phyloP scores from a whole-genome alignment of 2,329 filamentous ascomycete genomes.

The Penicillium capsulatum region DNA sequence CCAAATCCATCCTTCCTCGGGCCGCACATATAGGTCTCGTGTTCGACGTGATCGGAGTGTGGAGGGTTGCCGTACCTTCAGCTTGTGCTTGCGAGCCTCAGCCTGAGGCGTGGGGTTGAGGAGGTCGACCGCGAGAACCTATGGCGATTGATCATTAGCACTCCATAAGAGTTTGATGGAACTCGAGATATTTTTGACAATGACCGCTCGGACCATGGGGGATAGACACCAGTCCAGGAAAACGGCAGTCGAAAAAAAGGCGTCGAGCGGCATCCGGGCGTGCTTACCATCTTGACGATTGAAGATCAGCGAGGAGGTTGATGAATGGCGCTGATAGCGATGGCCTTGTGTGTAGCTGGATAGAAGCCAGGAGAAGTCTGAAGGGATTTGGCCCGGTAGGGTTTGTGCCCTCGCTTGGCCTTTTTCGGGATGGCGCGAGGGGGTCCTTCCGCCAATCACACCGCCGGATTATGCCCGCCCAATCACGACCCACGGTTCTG shows the following conservation, averaged over 20 bases:
- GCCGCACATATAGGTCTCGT: constrained; percentile 11
- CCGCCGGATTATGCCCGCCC: constrained; percentile 1
- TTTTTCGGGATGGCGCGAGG: constrained; percentile 19
- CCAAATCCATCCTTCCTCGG: not conserved
- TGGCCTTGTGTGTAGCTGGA: constrained; percentile 37
- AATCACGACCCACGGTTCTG: constrained; percentile 8
- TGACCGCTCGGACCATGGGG: not conserved
- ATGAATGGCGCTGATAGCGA: constrained; percentile 41
- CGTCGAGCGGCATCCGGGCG: not conserved
- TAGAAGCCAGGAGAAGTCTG: constrained; percentile 33
- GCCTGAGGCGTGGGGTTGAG: constrained; percentile 97
- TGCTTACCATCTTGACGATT: constrained; percentile 44
- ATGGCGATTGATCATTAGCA: constrained; percentile 26
- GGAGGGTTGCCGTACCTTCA: constrained; percentile 71
- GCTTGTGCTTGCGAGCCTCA: constrained; percentile 99
- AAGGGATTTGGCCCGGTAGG: constrained; percentile 36
- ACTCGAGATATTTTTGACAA: not conserved
- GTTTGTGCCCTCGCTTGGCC: constrained; percentile 40
- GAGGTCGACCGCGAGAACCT: constrained; percentile 99
- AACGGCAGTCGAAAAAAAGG: not conserved
- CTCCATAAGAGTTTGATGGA: constrained; percentile 4
- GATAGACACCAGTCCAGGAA: not conserved
- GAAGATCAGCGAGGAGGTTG: constrained; percentile 40
- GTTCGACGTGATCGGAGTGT: constrained; percentile 7
- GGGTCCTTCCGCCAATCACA: constrained; percentile 17